phyloP scores from a whole-genome alignment of 441 rosid species.

The Arabidopsis hybrid region DNA sequence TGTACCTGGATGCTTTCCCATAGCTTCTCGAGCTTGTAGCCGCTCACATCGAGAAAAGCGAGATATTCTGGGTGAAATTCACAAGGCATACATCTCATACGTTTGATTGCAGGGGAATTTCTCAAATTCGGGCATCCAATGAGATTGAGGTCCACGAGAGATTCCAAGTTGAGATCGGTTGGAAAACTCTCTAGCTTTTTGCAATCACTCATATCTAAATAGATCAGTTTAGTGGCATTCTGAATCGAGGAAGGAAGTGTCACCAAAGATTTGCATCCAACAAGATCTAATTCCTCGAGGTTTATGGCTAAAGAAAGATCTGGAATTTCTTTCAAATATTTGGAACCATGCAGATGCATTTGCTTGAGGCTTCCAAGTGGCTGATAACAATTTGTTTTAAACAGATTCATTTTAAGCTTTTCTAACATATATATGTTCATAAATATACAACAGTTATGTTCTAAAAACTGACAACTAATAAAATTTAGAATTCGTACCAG shows the following conservation, averaged over 20 bases:
- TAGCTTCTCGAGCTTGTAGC: background rate
- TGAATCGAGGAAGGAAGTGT: conserved; percentile 23
- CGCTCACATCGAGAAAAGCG: too few relatives aligned
- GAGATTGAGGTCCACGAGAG: background rate
- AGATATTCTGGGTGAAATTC: too few relatives aligned
- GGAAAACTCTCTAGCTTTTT: conserved; percentile 13
- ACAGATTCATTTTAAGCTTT: too few relatives aligned
- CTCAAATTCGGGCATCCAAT: background rate
- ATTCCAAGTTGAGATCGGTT: conserved; percentile 3
- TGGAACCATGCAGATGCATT: background rate
- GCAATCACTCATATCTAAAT: background rate
- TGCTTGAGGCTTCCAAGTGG: conserved; percentile 9
- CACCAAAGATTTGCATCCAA: background rate
- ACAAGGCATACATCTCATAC: background rate
- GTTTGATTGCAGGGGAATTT: background rate
- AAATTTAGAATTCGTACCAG: conserved; percentile 1
- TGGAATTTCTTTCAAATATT: conserved; percentile 13
- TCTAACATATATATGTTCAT: too few relatives aligned
- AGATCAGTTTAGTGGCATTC: conserved; percentile 1
- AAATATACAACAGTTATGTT: background rate
- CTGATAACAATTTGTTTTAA: conserved; percentile 6
- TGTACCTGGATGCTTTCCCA: conserved; percentile 30
- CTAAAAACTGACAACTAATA: background rate
- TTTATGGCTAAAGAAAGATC: conserved; percentile 27
- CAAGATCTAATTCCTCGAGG: conserved; percentile 4